Evolutionary conservation across 1,139 yeast species (phyloP).

Genomic region (Kurtzmaniella quercitrusa): DNA sequence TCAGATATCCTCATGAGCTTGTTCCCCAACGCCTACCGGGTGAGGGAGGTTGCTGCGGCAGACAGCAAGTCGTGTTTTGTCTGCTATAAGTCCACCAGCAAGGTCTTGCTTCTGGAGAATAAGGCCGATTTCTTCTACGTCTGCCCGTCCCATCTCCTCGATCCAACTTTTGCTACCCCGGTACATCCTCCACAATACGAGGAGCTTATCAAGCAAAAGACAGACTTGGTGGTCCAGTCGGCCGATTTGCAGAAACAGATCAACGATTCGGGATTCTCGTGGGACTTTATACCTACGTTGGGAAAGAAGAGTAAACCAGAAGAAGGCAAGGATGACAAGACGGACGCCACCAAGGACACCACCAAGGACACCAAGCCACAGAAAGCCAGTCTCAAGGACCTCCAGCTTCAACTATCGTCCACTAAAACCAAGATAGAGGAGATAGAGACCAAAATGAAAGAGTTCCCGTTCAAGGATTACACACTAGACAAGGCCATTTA

Average conservation of each 20-base stretch:
- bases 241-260: conserved; percentile 23
- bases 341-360: not conserved
- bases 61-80: conserved; percentile 57
- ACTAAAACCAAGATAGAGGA: conserved; percentile 10
- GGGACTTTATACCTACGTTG: conserved; percentile 10
- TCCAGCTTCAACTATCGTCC: conserved; percentile 16
- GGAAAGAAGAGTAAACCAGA: conserved; percentile 1
- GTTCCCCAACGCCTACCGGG: conserved; percentile 50
- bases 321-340: conserved; percentile 9
- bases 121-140: conserved; percentile 64
- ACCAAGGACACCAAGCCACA: conserved; percentile 12
- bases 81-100: conserved; percentile 62
- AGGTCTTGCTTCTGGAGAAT: conserved; percentile 53
- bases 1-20: conserved; percentile 14
- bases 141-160: conserved; percentile 62
- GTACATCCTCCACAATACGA: conserved; percentile 43
- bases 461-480: conserved; percentile 42
- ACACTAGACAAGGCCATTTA: conserved; percentile 51
- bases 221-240: conserved; percentile 38
- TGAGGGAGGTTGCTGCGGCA: conserved; percentile 53
- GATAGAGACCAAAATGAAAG: conserved; percentile 16
- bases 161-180: conserved; percentile 58
- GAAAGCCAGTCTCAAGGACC: conserved; percentile 18
- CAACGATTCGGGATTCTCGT: conserved; percentile 12
- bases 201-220: conserved; percentile 35